Evolutionary conservation across 1,284 basidiomycete genomes (phyloP).

Genomic region (Pseudozyma hubeiensis): DNA sequence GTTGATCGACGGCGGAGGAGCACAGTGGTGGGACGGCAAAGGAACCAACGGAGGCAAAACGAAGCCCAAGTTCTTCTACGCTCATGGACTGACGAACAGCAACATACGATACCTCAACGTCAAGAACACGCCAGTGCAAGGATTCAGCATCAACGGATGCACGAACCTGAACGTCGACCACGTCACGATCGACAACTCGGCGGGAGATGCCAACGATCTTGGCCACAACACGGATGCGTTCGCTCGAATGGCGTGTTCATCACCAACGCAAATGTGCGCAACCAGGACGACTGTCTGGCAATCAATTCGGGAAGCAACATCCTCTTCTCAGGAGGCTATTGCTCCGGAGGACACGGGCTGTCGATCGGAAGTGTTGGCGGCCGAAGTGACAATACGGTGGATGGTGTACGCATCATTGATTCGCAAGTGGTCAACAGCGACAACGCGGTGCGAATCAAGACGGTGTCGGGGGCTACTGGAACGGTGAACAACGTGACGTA

Average conservation of each 20-base stretch:
- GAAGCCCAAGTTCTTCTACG: constrained; percentile 41
- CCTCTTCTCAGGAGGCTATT: constrained; percentile 18
- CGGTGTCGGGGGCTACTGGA: constrained; percentile 30
- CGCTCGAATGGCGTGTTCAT: constrained; percentile 25
- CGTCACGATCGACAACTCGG: constrained; percentile 29
- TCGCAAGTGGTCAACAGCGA: constrained; percentile 22
- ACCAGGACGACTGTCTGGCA: constrained; percentile 46
- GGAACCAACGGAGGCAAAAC: constrained; percentile 35
- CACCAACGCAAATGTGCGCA: constrained; percentile 21
- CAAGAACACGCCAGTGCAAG: constrained; percentile 46
- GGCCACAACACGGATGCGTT: constrained; percentile 51
- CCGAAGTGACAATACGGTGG: constrained; percentile 31
- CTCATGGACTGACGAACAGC: constrained; percentile 21
- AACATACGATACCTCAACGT: constrained; percentile 20
- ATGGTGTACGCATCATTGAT: constrained; percentile 25
- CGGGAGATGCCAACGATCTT: constrained; percentile 6
- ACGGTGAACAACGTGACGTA: constrained; percentile 39
- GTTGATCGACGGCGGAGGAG: constrained; percentile 25
- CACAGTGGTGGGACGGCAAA: constrained; percentile 36
- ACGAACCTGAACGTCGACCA: constrained; percentile 18
- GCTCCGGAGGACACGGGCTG: constrained; percentile 41
- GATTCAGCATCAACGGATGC: constrained; percentile 33
- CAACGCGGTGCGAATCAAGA: constrained; percentile 44
- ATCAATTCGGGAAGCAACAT: constrained; percentile 42
- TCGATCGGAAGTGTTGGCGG: constrained; percentile 46